Percentiles rank a stretch among this genome's conserved stretches.
These are phyloP conservation scores for Yarrowia deformans DNA, from an alignment of 805 yeast species.

Conservation along the genomic window DNA sequence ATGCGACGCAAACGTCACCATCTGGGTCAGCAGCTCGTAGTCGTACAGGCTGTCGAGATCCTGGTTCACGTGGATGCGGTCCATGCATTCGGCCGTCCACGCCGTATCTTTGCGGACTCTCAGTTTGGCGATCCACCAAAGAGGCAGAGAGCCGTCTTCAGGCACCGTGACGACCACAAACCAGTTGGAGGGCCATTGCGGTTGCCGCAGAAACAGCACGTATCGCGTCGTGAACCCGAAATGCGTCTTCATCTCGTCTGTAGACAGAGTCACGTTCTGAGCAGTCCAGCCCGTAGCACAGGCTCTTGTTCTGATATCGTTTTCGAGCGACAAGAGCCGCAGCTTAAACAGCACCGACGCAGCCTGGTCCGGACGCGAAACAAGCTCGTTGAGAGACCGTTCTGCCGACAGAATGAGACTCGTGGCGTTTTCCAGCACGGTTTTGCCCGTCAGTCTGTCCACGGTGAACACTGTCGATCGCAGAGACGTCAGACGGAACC, in stretches of 20 bases:
- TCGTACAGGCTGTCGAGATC: conserved; percentile 44
- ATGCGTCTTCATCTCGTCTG: conserved; percentile 55
- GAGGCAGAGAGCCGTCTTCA: conserved; percentile 44
- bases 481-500: conserved; percentile 42
- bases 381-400: conserved; percentile 47
- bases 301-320: conserved; percentile 63
- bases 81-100: conserved; percentile 46
- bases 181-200: conserved; percentile 54
- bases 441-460: conserved; percentile 44
- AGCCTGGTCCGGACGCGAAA: conserved; percentile 42
- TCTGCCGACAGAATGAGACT: conserved; percentile 52
- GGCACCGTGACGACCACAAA: conserved; percentile 51
- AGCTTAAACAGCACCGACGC: conserved; percentile 55
- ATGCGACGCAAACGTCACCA: conserved; percentile 45
- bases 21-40: conserved; percentile 46
- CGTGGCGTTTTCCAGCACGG: conserved; percentile 53
- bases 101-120: conserved; percentile 43
- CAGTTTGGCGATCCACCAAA: conserved; percentile 52
- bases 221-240: conserved; percentile 43
- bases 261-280: conserved; percentile 59
- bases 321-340: conserved; percentile 58
- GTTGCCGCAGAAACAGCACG: conserved; percentile 48
- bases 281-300: conserved; percentile 75
- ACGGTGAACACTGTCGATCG: conserved; percentile 43
- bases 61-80: conserved; percentile 43